Evolutionary conservation across 495 filamentous ascomycete genomes (phyloP).

Genomic region (Friedmanniomyces endolithicus): DNA sequence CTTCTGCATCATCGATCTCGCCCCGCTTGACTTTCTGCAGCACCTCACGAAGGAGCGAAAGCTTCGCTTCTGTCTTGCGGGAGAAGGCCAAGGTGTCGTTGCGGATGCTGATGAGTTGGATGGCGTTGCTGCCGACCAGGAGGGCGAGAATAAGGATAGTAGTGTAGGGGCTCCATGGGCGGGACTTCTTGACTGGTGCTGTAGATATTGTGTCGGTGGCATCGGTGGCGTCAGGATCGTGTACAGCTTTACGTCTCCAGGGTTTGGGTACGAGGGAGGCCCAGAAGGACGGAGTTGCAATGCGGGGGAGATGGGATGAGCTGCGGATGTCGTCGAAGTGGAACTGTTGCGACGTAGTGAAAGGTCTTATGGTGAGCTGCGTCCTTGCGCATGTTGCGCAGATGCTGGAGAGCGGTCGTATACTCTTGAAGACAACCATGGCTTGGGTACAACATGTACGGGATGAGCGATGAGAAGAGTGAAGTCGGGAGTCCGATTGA

Average conservation of each 20-base stretch:
- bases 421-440: neutral
- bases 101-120: constrained; percentile 74
- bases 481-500: too few species aligned
- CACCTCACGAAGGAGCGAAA: constrained; percentile 66
- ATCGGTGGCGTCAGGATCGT: neutral
- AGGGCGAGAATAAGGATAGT: constrained; percentile 86
- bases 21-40: constrained; percentile 70
- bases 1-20: constrained; percentile 64
- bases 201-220: neutral
- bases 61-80: constrained; percentile 65
- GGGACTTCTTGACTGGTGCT: constrained; percentile 25
- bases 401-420: neutral
- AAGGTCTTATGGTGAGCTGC: neutral
- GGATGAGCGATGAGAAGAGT: neutral
- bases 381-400: neutral
- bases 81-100: constrained; percentile 59
- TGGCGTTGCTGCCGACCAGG: constrained; percentile 85
- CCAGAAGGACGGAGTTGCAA: constrained; percentile 22
- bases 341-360: constrained; percentile 2
- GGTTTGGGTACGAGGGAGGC: constrained; percentile 19
- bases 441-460: neutral
- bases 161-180: constrained; percentile 74
- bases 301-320: constrained; percentile 14
- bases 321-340: constrained; percentile 7
- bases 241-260: constrained; percentile 4